A percentile compares a stretch with the other conserved stretches of the same genome.
Evolutionary conservation across 805 yeast species (phyloP).

Genomic region (Candida morakotiae): DNA sequence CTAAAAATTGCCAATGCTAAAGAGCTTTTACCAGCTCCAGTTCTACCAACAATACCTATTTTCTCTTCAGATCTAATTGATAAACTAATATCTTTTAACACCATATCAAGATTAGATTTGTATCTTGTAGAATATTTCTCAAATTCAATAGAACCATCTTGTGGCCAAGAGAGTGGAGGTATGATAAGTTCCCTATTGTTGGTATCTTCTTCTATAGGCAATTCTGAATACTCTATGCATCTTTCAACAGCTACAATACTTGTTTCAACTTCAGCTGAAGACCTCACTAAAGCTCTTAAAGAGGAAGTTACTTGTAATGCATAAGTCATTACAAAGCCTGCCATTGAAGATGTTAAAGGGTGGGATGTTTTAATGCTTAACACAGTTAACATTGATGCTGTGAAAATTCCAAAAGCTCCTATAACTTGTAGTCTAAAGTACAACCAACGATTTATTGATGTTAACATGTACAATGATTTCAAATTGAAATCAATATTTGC

Average conservation of each 20-base stretch:
- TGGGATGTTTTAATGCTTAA: conserved; percentile 31
- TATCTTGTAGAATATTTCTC: conserved; percentile 74
- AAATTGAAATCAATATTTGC: conserved; percentile 47
- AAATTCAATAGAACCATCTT: conserved; percentile 60
- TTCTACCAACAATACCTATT: conserved; percentile 36
- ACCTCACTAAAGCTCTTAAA: conserved; percentile 54
- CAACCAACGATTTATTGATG: conserved; percentile 63
- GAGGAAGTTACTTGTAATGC: conserved; percentile 54
- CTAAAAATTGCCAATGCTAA: conserved; percentile 79
- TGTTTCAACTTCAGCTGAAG: conserved; percentile 60
- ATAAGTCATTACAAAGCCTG: conserved; percentile 63
- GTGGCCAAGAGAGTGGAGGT: conserved; percentile 64
- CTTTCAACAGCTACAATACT: conserved; percentile 67
- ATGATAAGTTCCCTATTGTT: conserved; percentile 20
- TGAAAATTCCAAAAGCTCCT: conserved; percentile 52
- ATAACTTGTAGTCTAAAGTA: conserved; percentile 57
- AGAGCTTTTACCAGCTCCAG: conserved; percentile 89
- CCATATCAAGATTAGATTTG: conserved; percentile 72
- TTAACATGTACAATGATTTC: conserved; percentile 44
- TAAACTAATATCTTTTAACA: conserved; percentile 62
- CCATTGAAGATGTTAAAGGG: conserved; percentile 54
- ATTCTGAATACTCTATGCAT: conserved; percentile 53
- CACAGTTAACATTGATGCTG: conserved; percentile 46
- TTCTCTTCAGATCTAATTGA: conserved; percentile 71
- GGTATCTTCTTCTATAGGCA: conserved; percentile 24